Conservation (phyloP, 164 flowering plant species). For the Vitis cinerea region DNA sequence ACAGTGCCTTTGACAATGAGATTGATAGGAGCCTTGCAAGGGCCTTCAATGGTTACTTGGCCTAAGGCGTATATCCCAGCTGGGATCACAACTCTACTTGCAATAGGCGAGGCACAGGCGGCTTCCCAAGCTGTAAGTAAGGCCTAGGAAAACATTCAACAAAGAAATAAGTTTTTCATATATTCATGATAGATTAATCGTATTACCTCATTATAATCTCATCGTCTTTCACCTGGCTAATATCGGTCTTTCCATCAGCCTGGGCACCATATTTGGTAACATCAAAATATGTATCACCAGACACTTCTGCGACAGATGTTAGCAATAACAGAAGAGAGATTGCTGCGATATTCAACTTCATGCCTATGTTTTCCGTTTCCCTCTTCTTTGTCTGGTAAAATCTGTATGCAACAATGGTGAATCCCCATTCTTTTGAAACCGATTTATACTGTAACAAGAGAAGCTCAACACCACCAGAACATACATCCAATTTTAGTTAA, state of each 20-base stretch:
- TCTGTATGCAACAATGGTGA: too few species aligned
- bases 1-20: too few species aligned
- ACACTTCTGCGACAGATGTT: background rate
- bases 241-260: background rate
- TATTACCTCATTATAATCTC: background rate
- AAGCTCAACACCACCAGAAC: too few species aligned
- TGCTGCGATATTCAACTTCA: background rate
- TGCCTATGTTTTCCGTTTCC: background rate
- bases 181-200: background rate
- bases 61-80: background rate
- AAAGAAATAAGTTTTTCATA: too few species aligned
- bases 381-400: background rate
- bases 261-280: slow-evolving; percentile 8
- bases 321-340: background rate
- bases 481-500: too few species aligned
- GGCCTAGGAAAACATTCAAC: background rate
- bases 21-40: background rate
- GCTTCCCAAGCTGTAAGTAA: background rate
- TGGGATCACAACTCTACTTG: background rate
- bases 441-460: too few species aligned
- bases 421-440: too few species aligned
- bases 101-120: background rate
- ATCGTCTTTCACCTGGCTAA: background rate
- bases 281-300: too few species aligned
- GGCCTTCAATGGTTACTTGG: background rate